Conservation (phyloP, 2,329 filamentous ascomycete genomes). For the Alternaria postmessia region DNA sequence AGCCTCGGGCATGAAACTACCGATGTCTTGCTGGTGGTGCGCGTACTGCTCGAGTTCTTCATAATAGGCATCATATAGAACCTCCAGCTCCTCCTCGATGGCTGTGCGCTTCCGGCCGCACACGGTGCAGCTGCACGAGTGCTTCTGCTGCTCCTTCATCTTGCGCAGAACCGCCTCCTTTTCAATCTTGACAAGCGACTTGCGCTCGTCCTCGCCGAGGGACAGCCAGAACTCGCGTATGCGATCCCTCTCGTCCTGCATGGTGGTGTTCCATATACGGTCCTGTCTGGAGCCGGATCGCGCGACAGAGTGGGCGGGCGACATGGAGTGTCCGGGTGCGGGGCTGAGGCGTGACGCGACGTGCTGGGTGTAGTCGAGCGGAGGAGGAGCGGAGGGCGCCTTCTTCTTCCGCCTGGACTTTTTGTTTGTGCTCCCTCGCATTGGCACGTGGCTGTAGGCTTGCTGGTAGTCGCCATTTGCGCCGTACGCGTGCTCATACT, state of each 20-base stretch:
- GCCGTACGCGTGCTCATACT: slow-evolving; percentile 45
- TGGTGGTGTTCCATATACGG: slow-evolving; percentile 97
- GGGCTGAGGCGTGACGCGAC: slow-evolving; percentile 48
- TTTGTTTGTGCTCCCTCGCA: slow-evolving; percentile 34
- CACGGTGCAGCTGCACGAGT: slow-evolving; percentile 97
- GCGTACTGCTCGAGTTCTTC: slow-evolving; percentile 97
- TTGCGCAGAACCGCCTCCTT: slow-evolving; percentile 98
- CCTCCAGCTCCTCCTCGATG: slow-evolving; percentile 97
- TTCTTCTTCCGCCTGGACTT: slow-evolving; percentile 77
- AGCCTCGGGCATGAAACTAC: slow-evolving; percentile 73
- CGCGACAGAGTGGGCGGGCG: slow-evolving; percentile 54
- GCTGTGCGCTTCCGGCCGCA: slow-evolving; percentile 95
- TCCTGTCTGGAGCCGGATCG: slow-evolving; percentile 67
- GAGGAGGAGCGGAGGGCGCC: slow-evolving; percentile 48
- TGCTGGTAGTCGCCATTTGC: slow-evolving; percentile 44
- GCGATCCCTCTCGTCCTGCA: slow-evolving; percentile 90
- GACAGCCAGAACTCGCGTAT: slow-evolving; percentile 99
- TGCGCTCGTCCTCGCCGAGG: slow-evolving; percentile 90
- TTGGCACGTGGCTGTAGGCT: slow-evolving; percentile 33
- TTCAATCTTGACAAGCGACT: slow-evolving; percentile 95
- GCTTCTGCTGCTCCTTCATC: slow-evolving; percentile 99
- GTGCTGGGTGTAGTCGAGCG: slow-evolving; percentile 42
- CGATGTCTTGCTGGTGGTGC: slow-evolving; percentile 78
- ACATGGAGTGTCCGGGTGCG: slow-evolving; percentile 46
- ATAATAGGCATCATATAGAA: slow-evolving; percentile 98